A percentile compares a stretch with the other conserved stretches of the same genome.
Conservation (phyloP, 2,329 filamentous ascomycete genomes). For the Paraconiothyrium sp. region DNA sequence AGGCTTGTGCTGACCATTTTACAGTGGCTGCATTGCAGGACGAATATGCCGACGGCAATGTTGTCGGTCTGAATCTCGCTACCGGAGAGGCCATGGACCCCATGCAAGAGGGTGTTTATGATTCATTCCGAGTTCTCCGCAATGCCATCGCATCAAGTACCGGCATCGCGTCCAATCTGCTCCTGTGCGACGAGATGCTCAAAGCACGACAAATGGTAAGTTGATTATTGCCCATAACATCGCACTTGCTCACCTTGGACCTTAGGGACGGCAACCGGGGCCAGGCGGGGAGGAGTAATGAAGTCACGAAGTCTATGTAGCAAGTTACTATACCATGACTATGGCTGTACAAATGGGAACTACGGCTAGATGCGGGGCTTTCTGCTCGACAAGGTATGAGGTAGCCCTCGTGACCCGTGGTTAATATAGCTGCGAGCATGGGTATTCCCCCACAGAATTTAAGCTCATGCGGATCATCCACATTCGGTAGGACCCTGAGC, state of each 20-base stretch:
- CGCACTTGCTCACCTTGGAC: constrained; percentile 13
- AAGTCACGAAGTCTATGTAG: constrained; percentile 16
- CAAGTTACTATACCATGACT: constrained; percentile 12
- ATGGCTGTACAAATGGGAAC: constrained; percentile 12
- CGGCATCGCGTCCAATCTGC: constrained; percentile 92
- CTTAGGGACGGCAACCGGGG: constrained; percentile 43
- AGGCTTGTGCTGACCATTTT: constrained; percentile 24
- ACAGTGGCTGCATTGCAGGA: constrained; percentile 87
- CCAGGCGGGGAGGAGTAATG: constrained; percentile 38
- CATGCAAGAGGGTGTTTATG: constrained; percentile 88
- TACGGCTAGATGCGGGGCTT: constrained; percentile 13
- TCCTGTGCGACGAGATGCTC: constrained; percentile 95
- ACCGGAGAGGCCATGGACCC: constrained; percentile 96
- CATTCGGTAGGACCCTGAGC: constrained; percentile 11
- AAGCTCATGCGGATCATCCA: constrained; percentile 23
- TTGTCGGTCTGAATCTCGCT: constrained; percentile 85
- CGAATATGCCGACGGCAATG: constrained; percentile 82
- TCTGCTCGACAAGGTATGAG: constrained; percentile 22
- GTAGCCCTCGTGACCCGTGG: constrained; percentile 24
- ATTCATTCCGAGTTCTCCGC: constrained; percentile 93
- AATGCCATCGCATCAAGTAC: constrained; percentile 95
- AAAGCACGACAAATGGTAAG: constrained; percentile 93
- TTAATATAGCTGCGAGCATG: constrained; percentile 21
- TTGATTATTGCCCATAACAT: not conserved
- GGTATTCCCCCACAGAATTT: constrained; percentile 22